These are phyloP conservation scores for Phytophthora nicotianae DNA, from an alignment of 352 stramenopile genomes.

Conservation along the genomic window DNA sequence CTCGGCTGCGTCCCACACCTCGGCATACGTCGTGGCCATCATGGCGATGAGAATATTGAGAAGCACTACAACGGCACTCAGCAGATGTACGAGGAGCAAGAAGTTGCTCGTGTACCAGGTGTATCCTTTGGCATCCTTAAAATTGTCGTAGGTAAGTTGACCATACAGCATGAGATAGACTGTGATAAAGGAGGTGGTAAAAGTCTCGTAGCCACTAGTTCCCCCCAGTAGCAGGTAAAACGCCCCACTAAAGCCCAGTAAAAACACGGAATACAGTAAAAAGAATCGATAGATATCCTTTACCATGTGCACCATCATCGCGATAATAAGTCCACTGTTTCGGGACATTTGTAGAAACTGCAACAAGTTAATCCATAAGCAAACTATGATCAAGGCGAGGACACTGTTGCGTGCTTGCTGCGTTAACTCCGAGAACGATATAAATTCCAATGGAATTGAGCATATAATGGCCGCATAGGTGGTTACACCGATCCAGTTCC, in stretches of 20 bases:
- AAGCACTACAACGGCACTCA: slow-evolving; percentile 63
- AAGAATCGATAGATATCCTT: slow-evolving; percentile 74
- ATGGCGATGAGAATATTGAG: slow-evolving; percentile 79
- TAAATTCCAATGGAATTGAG: slow-evolving; percentile 61
- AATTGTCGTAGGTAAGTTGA: slow-evolving; percentile 59
- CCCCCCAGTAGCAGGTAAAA: slow-evolving; percentile 76
- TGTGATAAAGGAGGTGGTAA: slow-evolving; percentile 67
- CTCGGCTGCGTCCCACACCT: slow-evolving; percentile 63
- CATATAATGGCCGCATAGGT: slow-evolving; percentile 52
- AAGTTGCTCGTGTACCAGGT: slow-evolving; percentile 59
- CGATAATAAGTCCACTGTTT: slow-evolving; percentile 63
- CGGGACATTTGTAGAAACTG: slow-evolving; percentile 75
- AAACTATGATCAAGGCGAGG: slow-evolving; percentile 61
- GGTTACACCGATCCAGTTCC: slow-evolving; percentile 61
- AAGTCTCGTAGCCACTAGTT: slow-evolving; percentile 58
- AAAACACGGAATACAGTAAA: slow-evolving; percentile 74
- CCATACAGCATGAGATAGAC: slow-evolving; percentile 81
- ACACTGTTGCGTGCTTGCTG: slow-evolving; percentile 48
- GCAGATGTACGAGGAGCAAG: slow-evolving; percentile 57
- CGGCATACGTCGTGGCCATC: slow-evolving; percentile 69
- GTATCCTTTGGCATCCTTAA: slow-evolving; percentile 41
- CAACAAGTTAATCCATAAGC: slow-evolving; percentile 70
- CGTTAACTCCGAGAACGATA: slow-evolving; percentile 29
- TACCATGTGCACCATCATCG: slow-evolving; percentile 81
- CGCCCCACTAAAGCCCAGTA: slow-evolving; percentile 70